Percentiles rank a stretch among this genome's conserved stretches.
These are phyloP conservation scores for Novakomyces olei DNA, from an alignment of 805 yeast genomes.

Conservation along the genomic window DNA sequence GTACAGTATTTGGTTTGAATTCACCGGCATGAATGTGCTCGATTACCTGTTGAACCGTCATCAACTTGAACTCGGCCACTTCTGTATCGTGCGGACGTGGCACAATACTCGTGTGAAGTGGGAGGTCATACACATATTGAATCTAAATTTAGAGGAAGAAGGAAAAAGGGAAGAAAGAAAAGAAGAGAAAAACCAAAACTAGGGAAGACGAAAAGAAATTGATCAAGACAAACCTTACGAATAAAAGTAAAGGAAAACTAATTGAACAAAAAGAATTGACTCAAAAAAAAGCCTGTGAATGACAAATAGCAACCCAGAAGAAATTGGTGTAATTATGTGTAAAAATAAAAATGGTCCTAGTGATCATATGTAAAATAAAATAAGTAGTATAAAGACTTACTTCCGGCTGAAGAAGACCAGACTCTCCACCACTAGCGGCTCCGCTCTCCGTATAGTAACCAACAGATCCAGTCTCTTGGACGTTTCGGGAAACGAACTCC, in stretches of 20 bases:
- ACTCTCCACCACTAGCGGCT: constrained; percentile 19
- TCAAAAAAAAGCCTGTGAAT: too few species aligned
- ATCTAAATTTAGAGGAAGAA: constrained; percentile 2
- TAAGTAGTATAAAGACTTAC: too few species aligned
- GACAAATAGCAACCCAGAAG: too few species aligned
- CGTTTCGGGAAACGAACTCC: constrained; percentile 25
- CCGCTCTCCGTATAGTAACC: constrained; percentile 27
- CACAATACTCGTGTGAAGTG: constrained; percentile 23
- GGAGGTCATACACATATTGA: constrained; percentile 47
- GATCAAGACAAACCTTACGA: too few species aligned
- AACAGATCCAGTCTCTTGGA: constrained; percentile 38
- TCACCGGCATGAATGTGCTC: constrained; percentile 29
- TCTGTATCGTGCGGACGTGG: constrained; percentile 55
- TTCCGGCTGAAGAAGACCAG: constrained; percentile 67
- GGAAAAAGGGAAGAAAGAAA: too few species aligned
- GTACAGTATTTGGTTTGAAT: constrained; percentile 78
- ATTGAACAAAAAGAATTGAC: too few species aligned
- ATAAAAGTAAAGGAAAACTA: too few species aligned
- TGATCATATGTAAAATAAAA: too few species aligned
- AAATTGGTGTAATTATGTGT: too few species aligned
- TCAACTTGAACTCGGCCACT: constrained; percentile 46
- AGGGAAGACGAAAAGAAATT: too few species aligned
- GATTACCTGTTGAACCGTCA: constrained; percentile 30
- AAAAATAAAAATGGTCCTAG: too few species aligned
- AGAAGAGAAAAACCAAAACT: too few species aligned